Base-by-base conservation (phyloP, 208 protist species). In the Leishmania lainsoni region DNA sequence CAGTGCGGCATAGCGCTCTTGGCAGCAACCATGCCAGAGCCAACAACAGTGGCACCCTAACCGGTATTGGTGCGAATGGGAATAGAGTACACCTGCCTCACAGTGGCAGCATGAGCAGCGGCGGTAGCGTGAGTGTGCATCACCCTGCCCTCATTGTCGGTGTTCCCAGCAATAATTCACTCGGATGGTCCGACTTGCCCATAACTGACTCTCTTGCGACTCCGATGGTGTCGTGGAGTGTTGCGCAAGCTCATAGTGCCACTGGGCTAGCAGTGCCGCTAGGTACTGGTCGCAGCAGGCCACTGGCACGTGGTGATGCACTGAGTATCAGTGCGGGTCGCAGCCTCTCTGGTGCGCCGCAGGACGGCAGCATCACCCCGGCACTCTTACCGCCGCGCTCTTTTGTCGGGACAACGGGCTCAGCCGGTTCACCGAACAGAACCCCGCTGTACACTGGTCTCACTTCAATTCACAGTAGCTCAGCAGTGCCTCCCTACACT, bases 1-100 rank as follows among this genome's bases (percentile, higher is more conserved):
- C 91, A 3, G 59, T 81, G 22, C 84, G 84, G 45, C 77, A 87
- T 42, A 82, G 61, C 6, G 66, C 54, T 4, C 74, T 56, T 35
- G 35, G 9, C 45, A 51, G 39, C 56, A 51, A n/a, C 16, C 5
- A 12, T 52, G 16, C 52, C 74, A 79, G 72, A 56, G 51, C 35
- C 69, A 71, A 73, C 63, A 66, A 63, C 79, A 29, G 14, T 68
- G 61, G 61, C 26, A 39, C 29, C 14, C 29, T 20, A 2, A 68
- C 6, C 61, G 61, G 29, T 3, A 73, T 68, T 65, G 49, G 63
- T 39, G 16, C 32, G 49, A 61, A 71, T 42, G 69, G 39, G 29
- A 74, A 45, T 26, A 39, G 39, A 14, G 32, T 42, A 3, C 63
- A 78, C 63, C 70, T 61, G 48, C 49, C 26, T 32, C 17, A 71